Evolutionary conservation across 2,329 filamentous ascomycete genomes (phyloP).

Genomic region (Fusarium udum): DNA sequence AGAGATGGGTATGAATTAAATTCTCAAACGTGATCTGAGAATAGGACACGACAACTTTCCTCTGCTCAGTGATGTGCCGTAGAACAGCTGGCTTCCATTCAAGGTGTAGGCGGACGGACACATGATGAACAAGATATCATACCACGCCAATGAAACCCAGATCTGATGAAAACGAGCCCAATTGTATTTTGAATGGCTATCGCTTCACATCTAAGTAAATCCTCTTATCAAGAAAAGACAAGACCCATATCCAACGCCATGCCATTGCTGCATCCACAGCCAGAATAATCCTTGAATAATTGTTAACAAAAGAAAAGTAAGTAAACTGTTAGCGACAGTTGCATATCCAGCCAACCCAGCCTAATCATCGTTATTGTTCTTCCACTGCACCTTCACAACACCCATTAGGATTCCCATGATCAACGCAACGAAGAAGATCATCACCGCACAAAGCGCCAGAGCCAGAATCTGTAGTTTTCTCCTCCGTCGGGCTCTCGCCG

Average conservation of each 20-base stretch:
- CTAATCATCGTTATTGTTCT: conserved; percentile 17
- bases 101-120: neutral
- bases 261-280: neutral
- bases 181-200: neutral
- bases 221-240: neutral
- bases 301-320: conserved; percentile 1
- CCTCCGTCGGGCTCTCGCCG: conserved; percentile 32
- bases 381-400: conserved; percentile 39
- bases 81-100: no score
- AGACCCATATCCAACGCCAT: conserved; percentile 5
- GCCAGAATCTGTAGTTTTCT: conserved; percentile 39
- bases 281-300: neutral
- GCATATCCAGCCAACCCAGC: neutral
- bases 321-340: neutral
- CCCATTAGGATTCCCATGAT: conserved; percentile 43
- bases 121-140: neutral
- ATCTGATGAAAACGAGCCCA: no score
- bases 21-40: neutral
- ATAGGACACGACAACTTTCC: neutral
- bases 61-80: neutral
- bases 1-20: fast-evolving
- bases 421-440: conserved; percentile 41
- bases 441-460: conserved; percentile 28
- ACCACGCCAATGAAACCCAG: neutral
- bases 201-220: neutral